Base-by-base conservation (phyloP, 2,329 filamentous ascomycete species). In the Aspergillus uvarum region DNA sequence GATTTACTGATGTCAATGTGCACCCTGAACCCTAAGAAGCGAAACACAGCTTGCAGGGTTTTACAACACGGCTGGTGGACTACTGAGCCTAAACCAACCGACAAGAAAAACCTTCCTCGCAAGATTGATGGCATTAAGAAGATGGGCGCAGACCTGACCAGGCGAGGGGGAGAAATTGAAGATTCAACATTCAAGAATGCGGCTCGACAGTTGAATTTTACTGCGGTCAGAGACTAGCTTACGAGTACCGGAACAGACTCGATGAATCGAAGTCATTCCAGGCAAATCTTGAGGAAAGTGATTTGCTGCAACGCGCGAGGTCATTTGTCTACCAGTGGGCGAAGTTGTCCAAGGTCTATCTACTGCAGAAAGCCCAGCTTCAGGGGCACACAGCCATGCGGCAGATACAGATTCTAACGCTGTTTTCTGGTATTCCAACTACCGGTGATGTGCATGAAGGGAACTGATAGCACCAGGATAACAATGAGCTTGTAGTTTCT, bases 1-100 rank as follows among this genome's bases (percentile, higher is more conserved):
- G 93, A 98, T 74, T 79, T 99, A 61, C 82, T 99, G 54, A 91
- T 95, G 82, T 87, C 86, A 66, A 96, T 96, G 77, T 82, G 97
- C 62, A 83, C 85, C 12, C 84, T 98, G 63, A 92, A 99, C 77
- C 95, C 95, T n/a, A 85, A 87, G 71, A 92, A 89, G 76, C 84
- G 95, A 60, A 88, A 91, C 68, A 91, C 88, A 0, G 91, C 93
- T 0, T 82, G 85, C 38, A 85, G 90, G 63, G 89, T 95, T 73
- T 82, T 99, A 58, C 82, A 87, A 73, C 93, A 98, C 74, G 80
- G 83, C 51, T 99, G 91, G 88, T 99, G 94, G 92, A 85, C 85
- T 47, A 85, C 85, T 24, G 89, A 95, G 38, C 95, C 95, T 0
- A 86, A 87, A 67, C 94, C 95, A 2, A 96, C 92, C 2, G 85